Base-by-base conservation (phyloP, 2,329 filamentous ascomycete genomes). In the Meredithiella fracta region DNA sequence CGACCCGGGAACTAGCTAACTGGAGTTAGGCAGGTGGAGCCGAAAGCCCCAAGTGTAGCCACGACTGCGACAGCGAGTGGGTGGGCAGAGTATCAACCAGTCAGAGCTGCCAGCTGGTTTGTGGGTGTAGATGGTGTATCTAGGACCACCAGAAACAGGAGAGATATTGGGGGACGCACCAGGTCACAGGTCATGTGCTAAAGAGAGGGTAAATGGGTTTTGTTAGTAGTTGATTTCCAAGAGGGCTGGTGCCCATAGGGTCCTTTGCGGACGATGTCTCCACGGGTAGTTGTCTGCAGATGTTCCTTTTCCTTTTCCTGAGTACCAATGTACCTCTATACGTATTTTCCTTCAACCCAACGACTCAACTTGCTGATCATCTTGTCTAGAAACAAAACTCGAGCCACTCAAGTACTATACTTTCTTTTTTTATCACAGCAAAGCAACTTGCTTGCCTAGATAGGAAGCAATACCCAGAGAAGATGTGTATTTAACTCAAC, bases 131-230 rank as follows among this genome's bases (percentile, higher is more conserved):
- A n/a, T 8, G 15, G 40, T 44, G 40, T 44, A n/a, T 44, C 15
- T 44, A n/a, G 15, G 40, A 44, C 11, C 3, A n/a, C 20, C 15
- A 44, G 15, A n/a, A 44, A n/a, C 3, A 15, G 22, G 8, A 55
- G 17, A 58, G 59, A 53, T 57, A 56, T 59, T 60, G 56, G 62
- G 51, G 60, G 60, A 80, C 82, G 75, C 85, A 89, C 85, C 73
- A 86, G 82, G 77, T 91, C 86, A 76, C 86, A 91, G 67, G 86
- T 91, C 86, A 91, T 91, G 79, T 91, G 86, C 85, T 89, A 57
- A 51, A 44, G 11, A 3, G 29, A 34, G 29, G 20, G n/a, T n/a
- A 55, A 59, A 58, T 59, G 63, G 59, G 38, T 61, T 38, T 53
- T 58, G 59, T 51, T 38, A 51, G 17, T 14, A 52, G 63, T 65